Conservation (phyloP, 2,329 filamentous ascomycete genomes). For the Akanthomyces lecanii region DNA sequence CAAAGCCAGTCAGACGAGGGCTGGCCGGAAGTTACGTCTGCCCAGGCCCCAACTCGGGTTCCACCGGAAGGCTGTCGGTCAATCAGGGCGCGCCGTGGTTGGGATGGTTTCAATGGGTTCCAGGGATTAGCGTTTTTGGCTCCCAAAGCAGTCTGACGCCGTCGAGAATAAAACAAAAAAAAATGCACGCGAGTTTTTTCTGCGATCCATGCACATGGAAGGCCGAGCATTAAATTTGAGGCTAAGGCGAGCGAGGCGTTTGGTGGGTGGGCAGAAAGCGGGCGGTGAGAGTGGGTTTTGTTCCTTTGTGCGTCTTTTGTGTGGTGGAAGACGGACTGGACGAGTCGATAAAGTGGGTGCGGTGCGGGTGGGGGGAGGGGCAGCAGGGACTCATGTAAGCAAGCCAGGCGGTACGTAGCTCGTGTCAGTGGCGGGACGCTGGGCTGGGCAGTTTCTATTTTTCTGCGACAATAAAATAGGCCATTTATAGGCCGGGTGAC, state of each 20-base stretch:
- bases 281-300: conserved; percentile 15
- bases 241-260: background rate
- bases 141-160: conserved; percentile 2
- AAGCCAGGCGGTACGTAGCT: background rate
- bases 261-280: conserved; percentile 8
- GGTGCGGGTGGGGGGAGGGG: conserved; percentile 7
- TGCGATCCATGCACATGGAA: conserved; percentile 7
- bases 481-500: background rate
- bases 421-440: background rate
- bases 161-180: background rate
- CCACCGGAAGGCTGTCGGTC: conserved; percentile 15
- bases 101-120: background rate
- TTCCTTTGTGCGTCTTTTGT: background rate
- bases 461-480: background rate
- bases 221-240: background rate
- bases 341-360: background rate
- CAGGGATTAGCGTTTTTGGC: conserved; percentile 6
- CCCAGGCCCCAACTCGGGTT: conserved; percentile 15
- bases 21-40: conserved; percentile 3
- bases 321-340: background rate
- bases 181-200: background rate
- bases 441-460: too few species aligned
- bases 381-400: conserved; percentile 4
- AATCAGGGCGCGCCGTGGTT: conserved; percentile 14
- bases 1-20: conserved; percentile 7